Percentiles rank a stretch among this genome's conserved stretches.
Evolutionary conservation across 225 moss, liverwort and hornwort genomes (phyloP).

Genomic region (Rhytidiadelphus loreus): DNA sequence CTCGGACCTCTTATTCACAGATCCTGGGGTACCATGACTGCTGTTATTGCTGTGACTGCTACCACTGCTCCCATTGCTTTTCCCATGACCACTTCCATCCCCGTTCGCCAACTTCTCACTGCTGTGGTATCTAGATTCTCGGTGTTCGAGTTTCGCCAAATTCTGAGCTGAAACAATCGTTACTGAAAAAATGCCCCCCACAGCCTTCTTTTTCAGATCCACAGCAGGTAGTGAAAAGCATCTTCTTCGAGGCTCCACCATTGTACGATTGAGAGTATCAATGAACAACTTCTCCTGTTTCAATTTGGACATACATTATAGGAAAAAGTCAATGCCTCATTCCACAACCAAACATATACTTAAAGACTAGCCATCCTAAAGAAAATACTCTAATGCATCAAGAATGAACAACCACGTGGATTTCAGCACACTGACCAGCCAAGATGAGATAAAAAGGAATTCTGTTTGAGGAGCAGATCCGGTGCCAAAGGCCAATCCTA

Average conservation of each 20-base stretch:
- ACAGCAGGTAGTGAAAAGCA: slow-evolving; percentile 46
- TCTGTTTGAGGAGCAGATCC: slow-evolving; percentile 81
- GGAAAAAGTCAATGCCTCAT: neutral
- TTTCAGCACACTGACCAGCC: slow-evolving; percentile 59
- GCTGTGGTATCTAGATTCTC: slow-evolving; percentile 6
- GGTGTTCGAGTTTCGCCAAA: slow-evolving; percentile 29
- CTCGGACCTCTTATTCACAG: slow-evolving; percentile 23
- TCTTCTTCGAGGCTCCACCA: slow-evolving; percentile 58
- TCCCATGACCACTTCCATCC: slow-evolving; percentile 10
- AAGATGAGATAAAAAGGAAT: slow-evolving; percentile 72
- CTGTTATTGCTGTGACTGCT: neutral
- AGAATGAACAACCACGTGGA: neutral
- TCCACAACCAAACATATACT: neutral
- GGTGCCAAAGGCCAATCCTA: slow-evolving; percentile 91
- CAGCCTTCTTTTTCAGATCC: slow-evolving; percentile 55
- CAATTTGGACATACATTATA: neutral
- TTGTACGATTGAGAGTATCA: slow-evolving; percentile 47
- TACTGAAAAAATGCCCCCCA: slow-evolving; percentile 43
- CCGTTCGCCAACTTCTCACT: slow-evolving; percentile 25
- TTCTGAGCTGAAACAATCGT: slow-evolving; percentile 57
- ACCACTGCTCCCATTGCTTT: slow-evolving; percentile 5
- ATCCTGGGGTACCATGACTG: slow-evolving; percentile 1
- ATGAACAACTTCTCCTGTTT: slow-evolving; percentile 43
- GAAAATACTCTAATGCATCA: neutral
- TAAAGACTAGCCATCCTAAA: neutral